Base-by-base conservation (phyloP, 805 yeast species). In the Lipomyces kockii region DNA sequence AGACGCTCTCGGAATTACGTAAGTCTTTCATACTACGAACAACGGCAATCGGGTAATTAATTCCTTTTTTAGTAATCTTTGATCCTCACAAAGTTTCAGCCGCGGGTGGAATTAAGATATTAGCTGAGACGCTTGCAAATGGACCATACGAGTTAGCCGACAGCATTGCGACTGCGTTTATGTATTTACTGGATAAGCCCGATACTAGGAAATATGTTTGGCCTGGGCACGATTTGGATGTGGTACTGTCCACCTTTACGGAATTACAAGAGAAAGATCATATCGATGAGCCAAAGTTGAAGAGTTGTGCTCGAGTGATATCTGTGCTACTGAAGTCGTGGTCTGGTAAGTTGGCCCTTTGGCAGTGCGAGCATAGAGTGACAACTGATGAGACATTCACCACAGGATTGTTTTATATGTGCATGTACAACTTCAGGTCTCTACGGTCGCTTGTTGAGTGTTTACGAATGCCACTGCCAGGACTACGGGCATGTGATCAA, bases 181-280 rank as follows among this genome's bases (percentile, higher is more conserved):
- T 86, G 4, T 83, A 84, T 25, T 78, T 88, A n/a, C 76, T 90
- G 35, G 92, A 90, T 70, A 71, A 75, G 2, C 89, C 90, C 0
- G 78, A 80, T 0, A 80, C 88, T 0, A 77, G 94, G 49, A 76
- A 79, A 17, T 83, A 80, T 65, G 75, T 92, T 11, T 77, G 90
- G 39, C 83, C 85, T 46, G 90, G 90, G 11, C 81, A 82, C 27
- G 91, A 91, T 73, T 79, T 92, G 39, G 84, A 86, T 52, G 81
- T 83, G 3, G 75, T 94, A 8, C 79, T 91, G 0, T 84, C 93
- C 0, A 84, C 89, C n/a, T 89, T 90, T 73, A 87, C 95, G 17
- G 92, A 88, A 54, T 79, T 84, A 20, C 87, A 84, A 51, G 78
- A 80, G 22, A 80, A 80, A 62, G 80, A 82, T 8, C 85, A 84